Evolutionary conservation across 2,329 filamentous ascomycete species (phyloP), one percentile per base, ranked within the genome.

Genomic region (Hypocrella siamensis): DNA sequence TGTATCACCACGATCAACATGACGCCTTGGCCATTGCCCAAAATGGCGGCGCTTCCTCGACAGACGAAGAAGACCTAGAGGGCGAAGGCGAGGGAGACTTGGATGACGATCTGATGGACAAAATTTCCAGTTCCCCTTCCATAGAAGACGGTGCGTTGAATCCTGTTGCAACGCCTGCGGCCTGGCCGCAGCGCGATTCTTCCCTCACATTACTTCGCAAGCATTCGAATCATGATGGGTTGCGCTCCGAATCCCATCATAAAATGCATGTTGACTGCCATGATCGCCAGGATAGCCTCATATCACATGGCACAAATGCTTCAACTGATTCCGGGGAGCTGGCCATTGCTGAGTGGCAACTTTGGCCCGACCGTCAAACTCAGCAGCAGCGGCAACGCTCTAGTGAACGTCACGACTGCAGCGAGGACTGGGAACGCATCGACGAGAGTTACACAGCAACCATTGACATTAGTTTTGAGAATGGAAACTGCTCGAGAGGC

Each of bases 111-210:
- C 76, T 93, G 75, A 84, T 93, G 80, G 90, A 96, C 63, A 90
- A 90, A 58, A 94, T 98, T 43, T 96, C 88, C 47, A 96, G 86
- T 57, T 96, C 88, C 47, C 90, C 90, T 51, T 96, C 88, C 46
- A 98, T 98, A 57, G 85, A 93, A 66, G 88, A 96, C 79, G 88
- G 88, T 98, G 76, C 70, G 85, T 90, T 64, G 61, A 58, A 56
- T 58, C 51, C 49, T 31, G 41, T 45, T 43, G 37, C 43, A 38
- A 47, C 55, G 43, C 49, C 52, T 31, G 48, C 38, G 41, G 46
- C 46, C 38, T 61, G 58, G 61, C 61, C 60, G 35, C 53, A 49
- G 42, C 57, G 58, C 46, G 48, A 58, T 40, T 59, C 58, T 39
- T 62, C 58, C 41, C 51, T 61, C 31, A 50, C 46, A 39, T 46